Evolutionary conservation across 192 early-diverging fungal genomes (phyloP).

Genomic region (Funneliformis mosseae): DNA sequence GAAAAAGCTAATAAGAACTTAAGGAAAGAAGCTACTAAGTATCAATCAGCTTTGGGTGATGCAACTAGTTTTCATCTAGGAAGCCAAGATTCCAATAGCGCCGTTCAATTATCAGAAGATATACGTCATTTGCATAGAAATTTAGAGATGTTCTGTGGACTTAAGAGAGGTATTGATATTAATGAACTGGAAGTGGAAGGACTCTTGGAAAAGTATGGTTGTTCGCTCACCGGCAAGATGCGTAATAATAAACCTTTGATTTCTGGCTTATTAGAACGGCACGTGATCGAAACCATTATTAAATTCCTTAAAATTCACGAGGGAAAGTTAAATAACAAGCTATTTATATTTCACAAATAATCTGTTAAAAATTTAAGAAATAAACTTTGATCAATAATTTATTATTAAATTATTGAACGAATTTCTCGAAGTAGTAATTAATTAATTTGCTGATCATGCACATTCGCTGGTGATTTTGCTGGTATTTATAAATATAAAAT

Average conservation of each 20-base stretch:
- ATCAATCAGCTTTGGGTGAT: conserved; percentile 23
- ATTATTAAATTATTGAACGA: no score
- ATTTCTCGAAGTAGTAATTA: no score
- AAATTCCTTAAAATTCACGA: no score
- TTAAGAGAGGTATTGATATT: background rate
- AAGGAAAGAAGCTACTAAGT: conserved; percentile 11
- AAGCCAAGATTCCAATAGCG: background rate
- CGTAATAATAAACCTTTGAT: background rate
- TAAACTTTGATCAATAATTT: no score
- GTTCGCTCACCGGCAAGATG: background rate
- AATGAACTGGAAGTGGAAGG: background rate
- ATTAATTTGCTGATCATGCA: no score
- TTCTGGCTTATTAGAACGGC: background rate
- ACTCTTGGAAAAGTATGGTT: background rate
- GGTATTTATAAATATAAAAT: no score
- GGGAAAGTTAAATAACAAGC: no score
- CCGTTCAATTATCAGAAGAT: background rate
- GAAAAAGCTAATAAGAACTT: background rate
- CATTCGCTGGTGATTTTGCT: no score
- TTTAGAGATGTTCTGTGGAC: background rate
- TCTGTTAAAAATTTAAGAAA: no score
- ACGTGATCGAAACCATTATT: background rate
- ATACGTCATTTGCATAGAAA: background rate
- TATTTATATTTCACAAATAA: no score
- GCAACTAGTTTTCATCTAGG: conserved; percentile 12